phyloP scores from a whole-genome alignment of 192 early-diverging fungal genomes.

The Blastocladiella britannica region DNA sequence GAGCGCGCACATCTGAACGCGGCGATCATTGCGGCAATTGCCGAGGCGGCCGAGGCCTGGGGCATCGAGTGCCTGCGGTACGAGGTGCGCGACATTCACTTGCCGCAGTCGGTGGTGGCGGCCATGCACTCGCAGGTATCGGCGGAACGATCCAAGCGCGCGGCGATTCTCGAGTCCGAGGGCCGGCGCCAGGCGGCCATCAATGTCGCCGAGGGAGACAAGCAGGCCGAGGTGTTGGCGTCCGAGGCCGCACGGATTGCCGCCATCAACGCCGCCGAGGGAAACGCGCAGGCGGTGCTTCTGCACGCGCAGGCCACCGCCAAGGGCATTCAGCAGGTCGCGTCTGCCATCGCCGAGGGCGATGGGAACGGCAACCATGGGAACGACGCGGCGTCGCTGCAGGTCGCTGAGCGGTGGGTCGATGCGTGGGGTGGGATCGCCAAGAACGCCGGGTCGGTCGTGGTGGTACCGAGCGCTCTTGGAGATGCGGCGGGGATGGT shows the following conservation, averaged over 20 bases:
- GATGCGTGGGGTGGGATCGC: constrained; percentile 80
- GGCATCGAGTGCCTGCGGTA: constrained; percentile 89
- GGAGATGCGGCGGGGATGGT: constrained; percentile 76
- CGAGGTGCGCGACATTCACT: constrained; percentile 90
- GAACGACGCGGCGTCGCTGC: constrained; percentile 66
- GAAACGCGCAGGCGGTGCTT: constrained; percentile 74
- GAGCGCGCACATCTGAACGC: constrained; percentile 81
- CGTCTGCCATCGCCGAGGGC: constrained; percentile 41
- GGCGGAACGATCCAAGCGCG: constrained; percentile 85
- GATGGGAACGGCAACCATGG: constrained; percentile 25
- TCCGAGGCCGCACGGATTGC: constrained; percentile 80
- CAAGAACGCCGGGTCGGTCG: constrained; percentile 74
- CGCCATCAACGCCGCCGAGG: constrained; percentile 75
- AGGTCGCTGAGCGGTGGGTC: constrained; percentile 91
- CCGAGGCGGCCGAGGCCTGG: constrained; percentile 79
- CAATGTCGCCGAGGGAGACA: constrained; percentile 88
- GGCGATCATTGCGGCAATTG: constrained; percentile 89
- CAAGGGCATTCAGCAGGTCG: constrained; percentile 57
- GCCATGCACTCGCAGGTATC: constrained; percentile 97
- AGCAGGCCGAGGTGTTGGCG: constrained; percentile 75
- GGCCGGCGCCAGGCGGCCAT: constrained; percentile 76
- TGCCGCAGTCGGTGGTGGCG: constrained; percentile 79
- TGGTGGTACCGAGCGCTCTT: constrained; percentile 56
- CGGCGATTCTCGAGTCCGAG: constrained; percentile 77
- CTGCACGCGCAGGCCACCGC: constrained; percentile 66